Percentiles rank a stretch among this genome's conserved stretches.
phyloP scores from a whole-genome alignment of 805 yeast species.

The Scheffersomyces stipitis region DNA sequence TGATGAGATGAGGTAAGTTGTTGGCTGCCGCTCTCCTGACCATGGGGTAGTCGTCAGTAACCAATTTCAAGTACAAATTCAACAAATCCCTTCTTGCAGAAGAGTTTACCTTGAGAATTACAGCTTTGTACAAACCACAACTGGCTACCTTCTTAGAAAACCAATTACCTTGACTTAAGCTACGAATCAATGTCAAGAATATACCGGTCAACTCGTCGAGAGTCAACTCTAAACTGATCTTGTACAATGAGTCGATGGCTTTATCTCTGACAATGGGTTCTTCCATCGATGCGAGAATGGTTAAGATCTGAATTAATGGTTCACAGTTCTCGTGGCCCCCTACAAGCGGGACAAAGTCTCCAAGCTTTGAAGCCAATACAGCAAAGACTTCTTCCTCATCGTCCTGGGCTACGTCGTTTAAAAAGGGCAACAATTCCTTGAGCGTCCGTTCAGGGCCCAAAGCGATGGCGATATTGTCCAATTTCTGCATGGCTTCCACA shows the following conservation, averaged over 20 bases:
- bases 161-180: slow-evolving; percentile 88
- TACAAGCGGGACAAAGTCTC: slow-evolving; percentile 80
- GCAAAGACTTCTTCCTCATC: slow-evolving; percentile 98
- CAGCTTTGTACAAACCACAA: slow-evolving; percentile 80
- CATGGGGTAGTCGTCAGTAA: slow-evolving; percentile 95
- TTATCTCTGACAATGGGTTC: slow-evolving; percentile 95
- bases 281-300: slow-evolving; percentile 85
- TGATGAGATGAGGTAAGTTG: slow-evolving; percentile 72
- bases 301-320: slow-evolving; percentile 60
- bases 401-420: slow-evolving; percentile 87
- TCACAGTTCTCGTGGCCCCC: slow-evolving; percentile 72
- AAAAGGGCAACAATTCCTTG: slow-evolving; percentile 83
- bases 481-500: slow-evolving; percentile 89
- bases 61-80: slow-evolving; percentile 64
- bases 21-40: slow-evolving; percentile 93
- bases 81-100: slow-evolving; percentile 60
- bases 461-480: slow-evolving; percentile 93
- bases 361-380: slow-evolving; percentile 87
- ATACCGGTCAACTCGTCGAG: slow-evolving; percentile 62
- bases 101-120: slow-evolving; percentile 58
- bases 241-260: slow-evolving; percentile 83
- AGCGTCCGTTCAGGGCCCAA: slow-evolving; percentile 92
- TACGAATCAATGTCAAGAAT: slow-evolving; percentile 74
- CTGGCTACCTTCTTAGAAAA: slow-evolving; percentile 89
- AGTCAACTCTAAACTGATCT: slow-evolving; percentile 62